Evolutionary conservation across 2,329 filamentous ascomycete genomes (phyloP), one percentile per base, ranked within the genome.

Genomic region (Cladorrhinum sp.): DNA sequence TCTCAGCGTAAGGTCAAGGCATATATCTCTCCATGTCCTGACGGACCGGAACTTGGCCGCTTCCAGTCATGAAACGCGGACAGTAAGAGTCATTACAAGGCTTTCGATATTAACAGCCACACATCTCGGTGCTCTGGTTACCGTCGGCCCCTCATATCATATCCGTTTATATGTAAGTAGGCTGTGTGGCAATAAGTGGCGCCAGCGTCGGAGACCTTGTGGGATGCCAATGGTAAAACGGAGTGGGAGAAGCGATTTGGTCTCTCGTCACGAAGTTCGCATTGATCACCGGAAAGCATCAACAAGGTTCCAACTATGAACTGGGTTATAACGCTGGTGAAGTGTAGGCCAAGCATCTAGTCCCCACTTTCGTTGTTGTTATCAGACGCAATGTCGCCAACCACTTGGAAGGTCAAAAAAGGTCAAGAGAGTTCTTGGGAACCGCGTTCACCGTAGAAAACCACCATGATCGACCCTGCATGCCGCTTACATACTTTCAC

Each of bases 391-490:
- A 18, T 45, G 41, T 45, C 41, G 41, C 41, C 41, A 18, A 45
- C 41, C 53, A 24, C 12, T 55, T 55, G 53, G 53, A 48, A 16
- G 24, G 51, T 54, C 29, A 27, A 13, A 54, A 36, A 54, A 38
- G 27, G n/a, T 54, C 18, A 29, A 36, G 18, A 54, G 16, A 38
- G 52, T 55, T n/a, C 36, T 55, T 48, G 52, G 52, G 22, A n/a
- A n/a, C 20, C 5, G 3, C 38, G 32, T 9, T 55, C 36, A 55
- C 36, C 36, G 38, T 22, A 27, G n/a, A 18, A 24, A 27, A 29
- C 32, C 18, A 22, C 16, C 41, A 18, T 7, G 41, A 45, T 45
- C 41, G 18, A 48, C 12, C 16, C 23, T 29, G 53, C 53, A 27
- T 56, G 25, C 36, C 53, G 25, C 49, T 49, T 45, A 10, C 41